Conservation (phyloP, 116 monocot genomes). For the Iris pallida region DNA sequence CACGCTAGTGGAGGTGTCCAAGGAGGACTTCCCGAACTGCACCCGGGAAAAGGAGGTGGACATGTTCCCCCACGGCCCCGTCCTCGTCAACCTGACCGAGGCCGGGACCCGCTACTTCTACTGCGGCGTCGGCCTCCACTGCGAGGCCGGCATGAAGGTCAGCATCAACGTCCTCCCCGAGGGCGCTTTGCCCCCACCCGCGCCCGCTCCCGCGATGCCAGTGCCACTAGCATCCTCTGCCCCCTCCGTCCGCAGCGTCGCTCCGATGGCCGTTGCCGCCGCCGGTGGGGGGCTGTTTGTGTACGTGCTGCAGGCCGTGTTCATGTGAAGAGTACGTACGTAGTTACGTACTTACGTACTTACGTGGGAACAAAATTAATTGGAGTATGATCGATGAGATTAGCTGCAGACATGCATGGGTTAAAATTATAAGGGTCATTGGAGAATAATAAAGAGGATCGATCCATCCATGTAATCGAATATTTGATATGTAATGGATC, state of each 20-base stretch:
- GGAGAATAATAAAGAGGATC: too few species aligned
- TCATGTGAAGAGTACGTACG: too few species aligned
- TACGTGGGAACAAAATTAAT: too few species aligned
- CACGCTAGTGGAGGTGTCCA: constrained; percentile 28
- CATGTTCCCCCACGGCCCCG: constrained; percentile 16
- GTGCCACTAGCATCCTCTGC: not conserved
- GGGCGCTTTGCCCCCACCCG: too few species aligned
- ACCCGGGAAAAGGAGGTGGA: constrained; percentile 11
- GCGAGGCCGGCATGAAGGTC: constrained; percentile 34
- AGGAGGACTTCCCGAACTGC: constrained; percentile 24
- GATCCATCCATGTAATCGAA: too few species aligned
- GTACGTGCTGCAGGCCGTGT: too few species aligned
- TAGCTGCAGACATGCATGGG: too few species aligned
- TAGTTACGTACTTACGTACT: too few species aligned
- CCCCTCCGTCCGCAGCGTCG: not conserved
- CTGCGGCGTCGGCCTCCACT: constrained; percentile 33
- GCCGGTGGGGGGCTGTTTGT: not conserved
- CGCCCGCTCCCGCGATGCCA: not conserved
- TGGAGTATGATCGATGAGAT: too few species aligned
- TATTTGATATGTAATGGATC: too few species aligned
- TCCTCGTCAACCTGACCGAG: constrained; percentile 21
- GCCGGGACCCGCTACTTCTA: constrained; percentile 36
- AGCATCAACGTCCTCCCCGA: constrained; percentile 19
- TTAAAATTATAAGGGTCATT: too few species aligned
- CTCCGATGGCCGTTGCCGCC: not conserved